Conservation (phyloP, 2,329 filamentous ascomycete species). For the Aspergillus fischeri region DNA sequence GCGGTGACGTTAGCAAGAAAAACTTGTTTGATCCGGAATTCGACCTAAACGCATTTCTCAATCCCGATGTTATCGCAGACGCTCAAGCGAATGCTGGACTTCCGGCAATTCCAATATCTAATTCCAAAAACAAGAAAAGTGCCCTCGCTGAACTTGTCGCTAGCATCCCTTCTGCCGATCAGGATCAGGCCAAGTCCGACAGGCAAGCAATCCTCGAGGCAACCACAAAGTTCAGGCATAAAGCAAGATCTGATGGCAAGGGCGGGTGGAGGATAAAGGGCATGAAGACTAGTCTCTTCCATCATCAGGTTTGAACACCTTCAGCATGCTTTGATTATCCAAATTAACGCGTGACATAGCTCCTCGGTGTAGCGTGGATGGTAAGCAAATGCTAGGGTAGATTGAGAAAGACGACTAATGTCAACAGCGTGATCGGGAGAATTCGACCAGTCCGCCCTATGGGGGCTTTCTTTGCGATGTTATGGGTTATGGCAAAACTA, state of each 20-base stretch:
- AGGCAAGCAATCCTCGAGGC: slow-evolving; percentile 22
- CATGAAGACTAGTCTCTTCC: slow-evolving; percentile 30
- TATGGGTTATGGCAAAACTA: slow-evolving; percentile 42
- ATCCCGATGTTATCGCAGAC: slow-evolving; percentile 19
- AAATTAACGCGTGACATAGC: slow-evolving; percentile 16
- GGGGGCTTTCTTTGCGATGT: slow-evolving; percentile 39
- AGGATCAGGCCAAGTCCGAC: slow-evolving; percentile 20
- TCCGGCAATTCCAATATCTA: slow-evolving; percentile 21
- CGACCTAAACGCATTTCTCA: slow-evolving; percentile 18
- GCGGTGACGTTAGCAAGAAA: slow-evolving; percentile 4
- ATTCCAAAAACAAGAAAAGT: slow-evolving; percentile 19
- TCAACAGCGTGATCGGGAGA: slow-evolving; percentile 31
- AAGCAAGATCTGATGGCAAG: slow-evolving; percentile 23
- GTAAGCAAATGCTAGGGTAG: slow-evolving; percentile 13
- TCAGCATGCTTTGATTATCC: not conserved
- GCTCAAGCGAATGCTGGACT: slow-evolving; percentile 23
- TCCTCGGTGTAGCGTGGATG: slow-evolving; percentile 32
- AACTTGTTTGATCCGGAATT: slow-evolving; percentile 4
- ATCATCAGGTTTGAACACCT: slow-evolving; percentile 29
- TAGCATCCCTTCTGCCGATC: slow-evolving; percentile 25
- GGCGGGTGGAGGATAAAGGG: slow-evolving; percentile 31
- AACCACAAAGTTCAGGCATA: slow-evolving; percentile 24
- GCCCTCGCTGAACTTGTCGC: slow-evolving; percentile 32
- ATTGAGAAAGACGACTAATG: slow-evolving; percentile 6
- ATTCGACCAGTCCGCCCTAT: slow-evolving; percentile 19